These are phyloP conservation scores for Rostrohypoxylon terebratum DNA, from an alignment of 495 filamentous ascomycete species.

Conservation along the genomic window DNA sequence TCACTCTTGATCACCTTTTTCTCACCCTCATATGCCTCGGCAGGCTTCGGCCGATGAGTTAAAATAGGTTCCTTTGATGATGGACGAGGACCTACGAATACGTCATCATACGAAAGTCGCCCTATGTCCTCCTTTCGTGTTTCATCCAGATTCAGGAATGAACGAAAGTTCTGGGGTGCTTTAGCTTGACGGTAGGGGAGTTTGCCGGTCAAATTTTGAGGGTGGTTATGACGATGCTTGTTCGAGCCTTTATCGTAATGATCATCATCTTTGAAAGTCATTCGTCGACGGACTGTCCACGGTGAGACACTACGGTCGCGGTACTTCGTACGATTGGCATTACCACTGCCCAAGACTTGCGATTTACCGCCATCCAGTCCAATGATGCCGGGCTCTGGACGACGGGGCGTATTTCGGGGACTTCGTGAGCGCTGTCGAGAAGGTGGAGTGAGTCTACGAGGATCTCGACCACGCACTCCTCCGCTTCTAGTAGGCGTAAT, in stretches of 20 bases:
- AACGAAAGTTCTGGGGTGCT: not conserved
- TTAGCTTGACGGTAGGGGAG: conserved; percentile 11
- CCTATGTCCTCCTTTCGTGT: conserved; percentile 23
- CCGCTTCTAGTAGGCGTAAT: conserved; percentile 4
- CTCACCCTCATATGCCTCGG: not conserved
- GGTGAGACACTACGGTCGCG: conserved; percentile 18
- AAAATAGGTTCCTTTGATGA: not conserved
- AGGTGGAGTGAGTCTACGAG: not conserved
- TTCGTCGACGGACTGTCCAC: conserved; percentile 12
- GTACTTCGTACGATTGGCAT: not conserved
- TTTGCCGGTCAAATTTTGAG: not conserved
- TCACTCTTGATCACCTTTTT: not conserved
- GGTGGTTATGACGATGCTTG: not conserved
- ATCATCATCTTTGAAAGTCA: conserved; percentile 5
- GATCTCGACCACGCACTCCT: not conserved
- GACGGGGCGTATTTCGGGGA: not conserved
- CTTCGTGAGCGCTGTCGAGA: conserved; percentile 18
- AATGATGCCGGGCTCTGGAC: not conserved
- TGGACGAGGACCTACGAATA: conserved; percentile 10
- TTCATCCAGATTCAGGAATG: conserved; percentile 2
- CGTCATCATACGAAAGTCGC: conserved; percentile 43
- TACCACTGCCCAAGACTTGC: not conserved
- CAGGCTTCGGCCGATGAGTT: not conserved
- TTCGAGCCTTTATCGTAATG: not conserved
- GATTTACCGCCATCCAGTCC: conserved; percentile 12